Evolutionary conservation across 768 basidiomycete genomes (phyloP), one percentile per base, ranked within the genome.

Genomic region (Daedalea quercina): DNA sequence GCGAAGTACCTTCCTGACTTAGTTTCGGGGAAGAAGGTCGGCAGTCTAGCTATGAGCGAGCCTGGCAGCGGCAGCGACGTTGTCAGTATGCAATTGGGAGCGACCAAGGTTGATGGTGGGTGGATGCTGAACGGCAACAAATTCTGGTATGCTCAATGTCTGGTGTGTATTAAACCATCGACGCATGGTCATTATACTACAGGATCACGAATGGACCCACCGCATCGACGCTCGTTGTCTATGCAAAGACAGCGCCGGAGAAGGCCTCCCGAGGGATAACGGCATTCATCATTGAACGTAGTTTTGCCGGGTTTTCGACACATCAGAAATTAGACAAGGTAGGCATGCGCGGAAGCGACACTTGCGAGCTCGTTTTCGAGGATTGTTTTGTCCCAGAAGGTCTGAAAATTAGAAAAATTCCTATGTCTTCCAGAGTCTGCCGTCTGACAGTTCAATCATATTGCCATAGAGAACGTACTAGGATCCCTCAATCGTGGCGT

Each of bases 171-270:
- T 42, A 23, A 3, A 9, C 25, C 47, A 20, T 41, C 26, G 34
- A 40, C 22, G n/a, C n/a, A n/a, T n/a, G n/a, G n/a, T 12, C 28
- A 31, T 4, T 11, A 31, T 31, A 11, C 6, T 11, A 6, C 56
- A 94, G 92, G 92, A 95, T 95, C 65, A 95, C 93, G 13, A 96
- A 97, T 66, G 94, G 94, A 2, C 93, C 94, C 1, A 75, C 83
- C 28, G 94, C 94, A 3, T 92, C 90, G 17, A 94, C 92, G 0
- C 75, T 95, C 13, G 85, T 97, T 6, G 89, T 96, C 3, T 97
- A 97, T 67, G 94, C 94, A 15, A 94, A 93, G 70, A 90, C 91
- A 3, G 76, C 79, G 13, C 89, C 88, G 0, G 72, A 82, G 40
- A 80, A 80, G 58, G 85, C 82, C 15, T 87, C 89, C 17, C 94